These are phyloP conservation scores for Oryza nivara DNA, from an alignment of 176 grass and related monocot genomes.

Conservation along the genomic window DNA sequence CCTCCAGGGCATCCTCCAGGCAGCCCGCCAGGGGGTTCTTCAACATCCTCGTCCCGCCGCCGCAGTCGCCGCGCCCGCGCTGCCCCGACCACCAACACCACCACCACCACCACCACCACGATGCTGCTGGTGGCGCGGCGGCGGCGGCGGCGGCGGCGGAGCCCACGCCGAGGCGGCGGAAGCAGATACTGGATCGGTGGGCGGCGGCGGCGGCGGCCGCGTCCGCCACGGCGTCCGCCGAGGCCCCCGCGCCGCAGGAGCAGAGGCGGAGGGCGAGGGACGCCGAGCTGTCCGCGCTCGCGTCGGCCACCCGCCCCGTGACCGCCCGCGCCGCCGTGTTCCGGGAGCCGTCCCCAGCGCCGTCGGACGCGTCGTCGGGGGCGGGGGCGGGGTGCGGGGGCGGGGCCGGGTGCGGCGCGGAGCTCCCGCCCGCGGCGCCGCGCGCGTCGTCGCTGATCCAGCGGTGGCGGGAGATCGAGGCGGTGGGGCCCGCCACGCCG, in stretches of 20 bases:
- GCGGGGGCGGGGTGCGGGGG: background rate
- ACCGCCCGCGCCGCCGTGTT: constrained; percentile 60
- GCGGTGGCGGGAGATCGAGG: constrained; percentile 94
- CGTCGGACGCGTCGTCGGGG: constrained; percentile 50
- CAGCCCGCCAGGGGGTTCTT: constrained; percentile 36
- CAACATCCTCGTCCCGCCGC: constrained; percentile 53
- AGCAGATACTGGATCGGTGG: constrained; percentile 72
- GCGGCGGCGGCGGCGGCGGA: background rate
- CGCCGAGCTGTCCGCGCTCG: constrained; percentile 57
- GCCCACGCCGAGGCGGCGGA: constrained; percentile 47
- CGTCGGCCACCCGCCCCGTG: constrained; percentile 62
- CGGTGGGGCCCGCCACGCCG: constrained; percentile 42
- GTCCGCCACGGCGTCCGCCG: constrained; percentile 31
- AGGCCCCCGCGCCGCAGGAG: constrained; percentile 37
- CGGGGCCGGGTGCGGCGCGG: background rate
- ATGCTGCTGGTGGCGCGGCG: too few relatives aligned
- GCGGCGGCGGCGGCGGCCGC: constrained; percentile 33
- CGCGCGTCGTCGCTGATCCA: constrained; percentile 92
- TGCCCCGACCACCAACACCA: background rate
- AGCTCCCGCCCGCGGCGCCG: constrained; percentile 54
- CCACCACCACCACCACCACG: background rate
- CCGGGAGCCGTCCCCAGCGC: constrained; percentile 48
- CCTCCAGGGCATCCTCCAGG: constrained; percentile 40
- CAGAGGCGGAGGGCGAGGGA: constrained; percentile 55
- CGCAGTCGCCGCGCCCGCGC: constrained; percentile 20